Base-by-base conservation (phyloP, 2,329 filamentous ascomycete species). In the Colletotrichum shisoi region DNA sequence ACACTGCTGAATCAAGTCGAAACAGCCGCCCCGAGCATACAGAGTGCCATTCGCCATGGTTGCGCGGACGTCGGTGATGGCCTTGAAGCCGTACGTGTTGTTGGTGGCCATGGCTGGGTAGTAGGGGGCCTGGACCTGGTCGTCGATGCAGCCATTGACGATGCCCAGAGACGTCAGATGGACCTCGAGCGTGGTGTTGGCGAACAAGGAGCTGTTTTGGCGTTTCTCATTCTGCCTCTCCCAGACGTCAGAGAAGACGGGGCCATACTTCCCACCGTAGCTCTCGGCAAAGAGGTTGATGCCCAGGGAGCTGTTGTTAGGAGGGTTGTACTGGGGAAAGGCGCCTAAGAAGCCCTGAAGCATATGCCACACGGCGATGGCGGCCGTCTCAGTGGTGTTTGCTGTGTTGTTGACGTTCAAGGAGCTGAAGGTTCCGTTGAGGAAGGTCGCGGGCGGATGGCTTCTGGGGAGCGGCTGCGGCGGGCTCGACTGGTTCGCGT, bases 241-340 rank as follows among this genome's bases (percentile, higher is more conserved):
- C 78, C 83, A 85, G 24, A 81, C 76, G 21, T 81, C 79, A 12
- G 87, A 87, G 71, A 91, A 90, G 1, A 85, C 79, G 2, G 89
- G 89, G 0, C 87, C 90, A 71, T 91, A 93, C 63, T 87, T 85
- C 13, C 91, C 91, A 40, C 89, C 86, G 74, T 91, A 90, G 75
- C 87, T 89, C 74, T 92, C 89, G 0, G 88, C 84, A 69, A 90
- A 91, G 4, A 92, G 78, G 71, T 88, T 88, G 60, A 92, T 82
- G 5, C 85, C 85, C 19, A 87, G 72, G 0, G 82, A 77, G 45
- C 81, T 77, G 69, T 81, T 79, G 40, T 76, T 74, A 4, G 82
- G 79, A 4, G 84, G 85, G 42, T 84, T 83, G 71, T 88, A 86
- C 69, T 85, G 80, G 0, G 87, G 87, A 67, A 89, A 89, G 1